Conservation (phyloP, 352 stramenopile genomes). For the Globisporangium cystogenes region DNA sequence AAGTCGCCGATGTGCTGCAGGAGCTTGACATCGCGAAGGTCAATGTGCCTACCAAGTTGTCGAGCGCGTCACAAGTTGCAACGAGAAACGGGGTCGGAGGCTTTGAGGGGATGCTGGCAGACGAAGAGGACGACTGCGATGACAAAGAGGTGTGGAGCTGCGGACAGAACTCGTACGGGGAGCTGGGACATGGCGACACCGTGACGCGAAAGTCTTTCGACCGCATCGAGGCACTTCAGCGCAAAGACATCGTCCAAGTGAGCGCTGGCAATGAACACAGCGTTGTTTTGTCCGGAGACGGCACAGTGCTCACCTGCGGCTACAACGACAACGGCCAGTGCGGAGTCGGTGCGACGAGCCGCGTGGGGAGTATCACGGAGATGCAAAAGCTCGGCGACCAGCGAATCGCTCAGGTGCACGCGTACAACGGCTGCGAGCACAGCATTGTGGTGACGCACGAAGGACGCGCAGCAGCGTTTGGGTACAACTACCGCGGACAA, state of each 20-base stretch:
- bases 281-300: slow-evolving; percentile 68
- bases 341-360: slow-evolving; percentile 77
- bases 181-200: slow-evolving; percentile 90
- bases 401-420: slow-evolving; percentile 72
- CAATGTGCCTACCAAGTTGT: not conserved
- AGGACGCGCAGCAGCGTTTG: slow-evolving; percentile 76
- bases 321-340: slow-evolving; percentile 96
- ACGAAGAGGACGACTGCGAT: slow-evolving; percentile 35
- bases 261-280: slow-evolving; percentile 93
- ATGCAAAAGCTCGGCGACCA: slow-evolving; percentile 56
- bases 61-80: not conserved
- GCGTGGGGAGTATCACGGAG: slow-evolving; percentile 69
- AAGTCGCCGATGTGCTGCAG: slow-evolving; percentile 29
- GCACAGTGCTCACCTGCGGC: slow-evolving; percentile 81
- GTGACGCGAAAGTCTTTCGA: slow-evolving; percentile 78
- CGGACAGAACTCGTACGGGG: slow-evolving; percentile 93
- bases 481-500: slow-evolving; percentile 93
- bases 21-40: slow-evolving; percentile 36
- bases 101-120: not conserved
- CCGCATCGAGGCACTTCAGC: slow-evolving; percentile 61
- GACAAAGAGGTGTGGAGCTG: slow-evolving; percentile 91
- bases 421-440: slow-evolving; percentile 94
- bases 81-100: not conserved
- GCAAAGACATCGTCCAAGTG: slow-evolving; percentile 76
- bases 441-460: slow-evolving; percentile 79